Conservation (phyloP, 108 stramenopile species). For the Mediolabrus comicus region DNA sequence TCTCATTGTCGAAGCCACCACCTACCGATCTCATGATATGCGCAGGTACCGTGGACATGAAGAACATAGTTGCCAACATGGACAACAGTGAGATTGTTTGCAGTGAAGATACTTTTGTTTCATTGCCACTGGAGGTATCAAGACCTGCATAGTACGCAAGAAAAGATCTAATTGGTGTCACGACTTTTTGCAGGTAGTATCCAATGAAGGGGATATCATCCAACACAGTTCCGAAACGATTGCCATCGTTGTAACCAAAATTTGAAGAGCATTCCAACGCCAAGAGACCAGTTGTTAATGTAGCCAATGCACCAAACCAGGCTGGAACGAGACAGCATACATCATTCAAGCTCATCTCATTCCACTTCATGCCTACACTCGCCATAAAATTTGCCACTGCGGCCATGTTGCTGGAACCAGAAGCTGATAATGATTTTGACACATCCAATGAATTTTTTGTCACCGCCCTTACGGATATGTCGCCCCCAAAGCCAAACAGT, state of each 20-base stretch:
- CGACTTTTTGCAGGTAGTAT: conserved; percentile 8
- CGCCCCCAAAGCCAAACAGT: not conserved
- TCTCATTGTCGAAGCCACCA: conserved; percentile 98
- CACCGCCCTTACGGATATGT: conserved; percentile 4
- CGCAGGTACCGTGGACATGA: conserved; percentile 83
- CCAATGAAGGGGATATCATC: conserved; percentile 62
- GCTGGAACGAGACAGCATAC: conserved; percentile 91
- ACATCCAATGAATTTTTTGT: conserved; percentile 7
- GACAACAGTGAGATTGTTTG: conserved; percentile 44
- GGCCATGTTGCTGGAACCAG: conserved; percentile 12
- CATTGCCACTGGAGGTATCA: not conserved
- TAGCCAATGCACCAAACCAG: conserved; percentile 88
- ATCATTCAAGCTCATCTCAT: conserved; percentile 85
- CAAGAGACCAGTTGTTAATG: conserved; percentile 62
- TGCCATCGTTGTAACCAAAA: conserved; percentile 34
- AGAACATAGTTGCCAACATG: conserved; percentile 55
- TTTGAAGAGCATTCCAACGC: conserved; percentile 64
- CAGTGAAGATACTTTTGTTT: conserved; percentile 12
- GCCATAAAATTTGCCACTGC: conserved; percentile 15
- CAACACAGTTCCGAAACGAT: conserved; percentile 50
- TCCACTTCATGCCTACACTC: conserved; percentile 17
- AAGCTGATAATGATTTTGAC: not conserved
- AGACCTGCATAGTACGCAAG: conserved; percentile 17
- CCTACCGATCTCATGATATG: conserved; percentile 89
- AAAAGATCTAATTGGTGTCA: not conserved